Evolutionary conservation across 2,329 filamentous ascomycete genomes (phyloP).

Genomic region (Triangularia setosa): DNA sequence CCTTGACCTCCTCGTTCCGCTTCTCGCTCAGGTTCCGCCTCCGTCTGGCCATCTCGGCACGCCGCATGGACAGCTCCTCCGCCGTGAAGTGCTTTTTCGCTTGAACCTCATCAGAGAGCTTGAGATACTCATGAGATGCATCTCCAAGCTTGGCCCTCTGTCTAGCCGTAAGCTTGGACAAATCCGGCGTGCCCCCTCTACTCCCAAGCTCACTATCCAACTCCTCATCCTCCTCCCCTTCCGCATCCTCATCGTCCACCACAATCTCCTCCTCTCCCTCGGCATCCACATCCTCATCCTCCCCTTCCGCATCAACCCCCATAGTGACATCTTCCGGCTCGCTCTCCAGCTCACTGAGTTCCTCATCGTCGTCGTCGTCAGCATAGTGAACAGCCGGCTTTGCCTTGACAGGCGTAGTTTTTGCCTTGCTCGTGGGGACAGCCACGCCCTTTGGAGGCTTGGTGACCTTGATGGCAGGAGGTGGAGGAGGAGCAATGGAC

Average conservation of each 20-base stretch:
- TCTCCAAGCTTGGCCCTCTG: constrained; percentile 59
- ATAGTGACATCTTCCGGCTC: constrained; percentile 48
- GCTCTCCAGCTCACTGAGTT: constrained; percentile 54
- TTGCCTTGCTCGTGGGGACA: constrained; percentile 31
- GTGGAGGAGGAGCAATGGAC: constrained; percentile 36
- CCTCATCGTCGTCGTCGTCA: constrained; percentile 50
- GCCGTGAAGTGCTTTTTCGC: constrained; percentile 60
- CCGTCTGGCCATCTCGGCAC: constrained; percentile 59
- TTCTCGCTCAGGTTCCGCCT: constrained; percentile 61
- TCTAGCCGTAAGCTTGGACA: constrained; percentile 58
- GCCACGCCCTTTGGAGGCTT: constrained; percentile 37
- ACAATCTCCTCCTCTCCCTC: constrained; percentile 24
- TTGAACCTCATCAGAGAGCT: constrained; percentile 61
- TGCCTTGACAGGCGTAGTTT: constrained; percentile 24
- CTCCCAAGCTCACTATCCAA: constrained; percentile 39
- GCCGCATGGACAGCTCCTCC: constrained; percentile 58
- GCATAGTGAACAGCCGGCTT: constrained; percentile 17
- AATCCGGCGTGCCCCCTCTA: constrained; percentile 48
- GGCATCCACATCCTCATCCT: constrained; percentile 37
- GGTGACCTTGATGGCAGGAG: constrained; percentile 48
- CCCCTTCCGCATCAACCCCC: constrained; percentile 44
- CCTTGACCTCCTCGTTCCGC: constrained; percentile 62
- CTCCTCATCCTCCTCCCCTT: constrained; percentile 38
- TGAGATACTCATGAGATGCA: constrained; percentile 52
- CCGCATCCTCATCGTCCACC: constrained; percentile 35